Evolutionary conservation across 2,329 filamentous ascomycete species (phyloP).

Genomic region (Conoideocrella luteorostrata): DNA sequence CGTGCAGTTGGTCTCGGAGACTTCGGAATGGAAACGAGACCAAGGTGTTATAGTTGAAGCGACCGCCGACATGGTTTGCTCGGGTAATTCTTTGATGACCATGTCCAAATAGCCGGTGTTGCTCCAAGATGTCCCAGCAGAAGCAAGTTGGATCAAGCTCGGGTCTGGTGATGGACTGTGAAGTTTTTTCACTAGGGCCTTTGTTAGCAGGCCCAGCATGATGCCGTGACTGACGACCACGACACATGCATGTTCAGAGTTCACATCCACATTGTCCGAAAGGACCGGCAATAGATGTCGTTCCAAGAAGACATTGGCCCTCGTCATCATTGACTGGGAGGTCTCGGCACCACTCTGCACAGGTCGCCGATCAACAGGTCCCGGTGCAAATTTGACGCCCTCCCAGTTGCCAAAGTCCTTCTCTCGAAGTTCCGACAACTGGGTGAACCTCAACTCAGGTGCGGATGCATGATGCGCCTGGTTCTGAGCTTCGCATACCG

Average conservation of each 20-base stretch:
- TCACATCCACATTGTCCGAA: conserved; percentile 3
- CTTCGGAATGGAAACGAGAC: conserved; percentile 13
- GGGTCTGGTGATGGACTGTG: background rate
- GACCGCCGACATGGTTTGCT: background rate
- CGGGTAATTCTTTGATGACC: too few species aligned
- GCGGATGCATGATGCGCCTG: conserved; percentile 3
- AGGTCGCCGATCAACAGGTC: conserved; percentile 20
- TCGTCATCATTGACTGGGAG: conserved; percentile 55
- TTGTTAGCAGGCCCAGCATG: conserved; percentile 65
- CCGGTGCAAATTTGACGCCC: conserved; percentile 49
- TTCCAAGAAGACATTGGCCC: conserved; percentile 62
- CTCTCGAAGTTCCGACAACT: conserved; percentile 51
- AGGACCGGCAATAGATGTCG: conserved; percentile 52
- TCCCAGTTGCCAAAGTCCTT: conserved; percentile 69
- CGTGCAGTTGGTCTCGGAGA: conserved; percentile 52
- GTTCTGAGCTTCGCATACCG: conserved; percentile 53
- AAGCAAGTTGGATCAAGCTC: background rate
- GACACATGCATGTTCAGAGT: conserved; percentile 36
- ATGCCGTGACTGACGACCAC: conserved; percentile 75
- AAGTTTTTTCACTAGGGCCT: conserved; percentile 52
- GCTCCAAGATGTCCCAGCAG: conserved; percentile 33
- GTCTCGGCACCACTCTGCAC: conserved; percentile 54
- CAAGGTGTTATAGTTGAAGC: conserved; percentile 16
- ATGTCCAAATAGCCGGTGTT: conserved; percentile 46
- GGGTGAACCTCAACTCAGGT: conserved; percentile 14